Conservation (phyloP, 306 rosid genomes). For the Rubus parviflorus region DNA sequence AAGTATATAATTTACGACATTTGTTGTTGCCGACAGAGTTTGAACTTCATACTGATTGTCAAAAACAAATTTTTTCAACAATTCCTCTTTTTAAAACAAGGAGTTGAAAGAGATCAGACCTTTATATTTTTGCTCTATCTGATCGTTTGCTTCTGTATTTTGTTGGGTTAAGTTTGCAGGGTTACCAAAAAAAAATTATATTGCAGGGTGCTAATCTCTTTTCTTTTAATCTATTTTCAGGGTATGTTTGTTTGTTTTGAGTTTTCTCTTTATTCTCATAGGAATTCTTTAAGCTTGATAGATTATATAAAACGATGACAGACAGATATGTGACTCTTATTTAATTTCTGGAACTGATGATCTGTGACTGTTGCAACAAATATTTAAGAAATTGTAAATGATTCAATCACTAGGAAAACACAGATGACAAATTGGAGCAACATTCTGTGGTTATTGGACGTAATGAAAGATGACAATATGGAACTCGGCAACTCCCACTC, state of each 20-base stretch:
- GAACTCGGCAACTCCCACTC: slow-evolving; percentile 10
- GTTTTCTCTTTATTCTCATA: background rate
- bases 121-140: too few relatives aligned
- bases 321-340: background rate
- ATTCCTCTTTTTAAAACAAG: too few relatives aligned
- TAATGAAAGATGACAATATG: slow-evolving; percentile 13
- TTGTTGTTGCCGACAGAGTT: too few relatives aligned
- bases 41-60: too few relatives aligned
- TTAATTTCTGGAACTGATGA: slow-evolving; percentile 3
- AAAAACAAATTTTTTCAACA: too few relatives aligned
- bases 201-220: background rate
- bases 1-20: too few relatives aligned
- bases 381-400: background rate
- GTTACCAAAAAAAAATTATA: too few relatives aligned
- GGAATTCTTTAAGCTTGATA: background rate
- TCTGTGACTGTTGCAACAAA: background rate
- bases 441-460: slow-evolving; percentile 15
- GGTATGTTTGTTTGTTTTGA: background rate
- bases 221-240: background rate
- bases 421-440: slow-evolving; percentile 1
- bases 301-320: background rate
- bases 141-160: too few relatives aligned
- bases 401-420: background rate
- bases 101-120: too few relatives aligned
- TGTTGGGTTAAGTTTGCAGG: background rate